Evolutionary conservation across 352 stramenopile genomes (phyloP).

Genomic region (Globisporangium emineosum): DNA sequence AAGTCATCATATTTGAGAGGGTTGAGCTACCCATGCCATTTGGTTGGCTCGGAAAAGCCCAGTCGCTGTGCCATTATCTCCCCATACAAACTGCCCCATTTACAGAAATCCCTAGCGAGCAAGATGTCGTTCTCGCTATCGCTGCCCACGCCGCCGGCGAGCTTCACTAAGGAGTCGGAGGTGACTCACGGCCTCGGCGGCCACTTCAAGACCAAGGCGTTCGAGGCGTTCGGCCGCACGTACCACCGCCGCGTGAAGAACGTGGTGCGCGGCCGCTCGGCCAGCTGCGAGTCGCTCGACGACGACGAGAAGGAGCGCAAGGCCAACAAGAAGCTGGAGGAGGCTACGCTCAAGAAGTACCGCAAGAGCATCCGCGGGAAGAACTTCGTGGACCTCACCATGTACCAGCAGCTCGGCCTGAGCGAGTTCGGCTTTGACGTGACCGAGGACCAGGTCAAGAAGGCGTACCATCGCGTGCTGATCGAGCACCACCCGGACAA

Average conservation of each 20-base stretch:
- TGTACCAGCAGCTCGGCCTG: constrained; percentile 85
- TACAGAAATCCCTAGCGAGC: not conserved
- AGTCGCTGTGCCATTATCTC: not conserved
- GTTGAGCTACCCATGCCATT: not conserved
- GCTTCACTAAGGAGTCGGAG: constrained; percentile 49
- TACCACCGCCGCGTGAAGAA: constrained; percentile 78
- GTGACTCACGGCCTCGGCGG: constrained; percentile 57
- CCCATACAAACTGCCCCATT: not conserved
- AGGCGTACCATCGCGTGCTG: constrained; percentile 85
- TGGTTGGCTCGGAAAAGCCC: constrained; percentile 11
- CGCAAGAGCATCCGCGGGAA: constrained; percentile 77
- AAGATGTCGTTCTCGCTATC: constrained; percentile 50
- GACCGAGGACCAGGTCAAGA: constrained; percentile 84
- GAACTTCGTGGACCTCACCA: constrained; percentile 80
- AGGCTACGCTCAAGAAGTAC: constrained; percentile 72
- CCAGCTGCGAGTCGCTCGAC: constrained; percentile 73
- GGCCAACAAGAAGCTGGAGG: constrained; percentile 64
- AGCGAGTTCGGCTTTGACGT: constrained; percentile 75
- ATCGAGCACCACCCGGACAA: constrained; percentile 89
- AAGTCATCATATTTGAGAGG: not conserved
- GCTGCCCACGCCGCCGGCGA: constrained; percentile 50
- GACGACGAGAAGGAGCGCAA: constrained; percentile 58
- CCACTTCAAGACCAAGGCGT: constrained; percentile 74
- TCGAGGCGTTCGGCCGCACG: constrained; percentile 68
- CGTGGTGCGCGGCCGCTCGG: constrained; percentile 65